Base-by-base conservation (phyloP, 768 basidiomycete species). In the Pulveroboletus sp. region DNA sequence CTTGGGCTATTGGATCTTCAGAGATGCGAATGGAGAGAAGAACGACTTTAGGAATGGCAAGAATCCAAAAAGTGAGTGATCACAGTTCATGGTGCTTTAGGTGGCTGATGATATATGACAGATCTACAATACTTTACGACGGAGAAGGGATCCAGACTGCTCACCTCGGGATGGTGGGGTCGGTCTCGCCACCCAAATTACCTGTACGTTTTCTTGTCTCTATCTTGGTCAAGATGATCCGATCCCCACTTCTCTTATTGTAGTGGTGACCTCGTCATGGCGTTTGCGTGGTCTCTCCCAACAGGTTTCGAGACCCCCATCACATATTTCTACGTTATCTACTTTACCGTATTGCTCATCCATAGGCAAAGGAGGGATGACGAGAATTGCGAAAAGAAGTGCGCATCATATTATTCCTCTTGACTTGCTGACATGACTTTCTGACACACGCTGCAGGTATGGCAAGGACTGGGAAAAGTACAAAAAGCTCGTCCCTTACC, bases 121-220 rank as follows among this genome's bases (percentile, higher is more conserved):
- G 93, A 89, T 63, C 73, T 95, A 17, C 70, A 77, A 54, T 94
- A 71, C 62, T 80, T 97, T 65, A 75, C 80, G 35, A 98, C 96
- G 2, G 79, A 83, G 55, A 79, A 82, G 16, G 96, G 96, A 13
- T 85, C 90, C 3, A 96, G 92, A 67, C 76, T 99, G 29, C 78
- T 99, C 23, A 95, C 84, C 24, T 90, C 89, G 5, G 96, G 96
- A 7, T 98, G 96, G 96, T 99, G 96, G 96, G 95, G 94, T 9
- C 69, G 78, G 43, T 94, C 89, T 1, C 80, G 90, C 34, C 96
- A 99, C 68, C 96, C 96, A 1, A 93, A 94, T 60, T 94, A 94
- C 68, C 63, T 91, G 86, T 86, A 55, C 47, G 81, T 69, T 41
- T 26, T 13, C 17, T 10, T 7, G 22, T 16, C 13, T 38, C 13